A percentile compares a stretch with the other conserved stretches of the same genome.
Evolutionary conservation across 2,329 filamentous ascomycete genomes (phyloP).

Genomic region (Cephalotrichum gorgonifer): DNA sequence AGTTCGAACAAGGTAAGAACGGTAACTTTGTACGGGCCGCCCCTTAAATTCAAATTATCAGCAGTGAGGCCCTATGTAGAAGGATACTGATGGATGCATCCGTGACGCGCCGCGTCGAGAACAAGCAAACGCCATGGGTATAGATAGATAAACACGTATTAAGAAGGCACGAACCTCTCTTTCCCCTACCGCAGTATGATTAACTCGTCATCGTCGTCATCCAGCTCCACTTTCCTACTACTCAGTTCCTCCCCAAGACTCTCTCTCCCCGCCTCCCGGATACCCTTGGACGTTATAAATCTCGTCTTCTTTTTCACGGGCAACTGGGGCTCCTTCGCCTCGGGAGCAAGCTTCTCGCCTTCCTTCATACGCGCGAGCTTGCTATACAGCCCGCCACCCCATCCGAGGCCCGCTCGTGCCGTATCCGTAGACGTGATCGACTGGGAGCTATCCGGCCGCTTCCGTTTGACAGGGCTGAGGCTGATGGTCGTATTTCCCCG

Average conservation of each 20-base stretch:
- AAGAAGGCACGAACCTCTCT: not conserved
- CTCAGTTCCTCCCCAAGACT: conserved; percentile 49
- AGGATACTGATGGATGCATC: too few relatives aligned
- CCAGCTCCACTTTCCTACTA: conserved; percentile 21
- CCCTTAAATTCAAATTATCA: too few relatives aligned
- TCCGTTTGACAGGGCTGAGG: conserved; percentile 51
- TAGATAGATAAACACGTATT: too few relatives aligned
- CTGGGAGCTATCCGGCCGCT: conserved; percentile 41
- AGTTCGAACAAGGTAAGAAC: too few relatives aligned
- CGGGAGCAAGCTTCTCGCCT: conserved; percentile 36
- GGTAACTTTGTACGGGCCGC: too few relatives aligned
- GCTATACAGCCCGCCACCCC: conserved; percentile 43
- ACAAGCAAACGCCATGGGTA: too few relatives aligned
- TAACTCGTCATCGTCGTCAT: conserved; percentile 36
- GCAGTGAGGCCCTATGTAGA: too few relatives aligned
- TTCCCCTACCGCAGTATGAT: conserved; percentile 27
- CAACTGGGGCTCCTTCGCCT: conserved; percentile 19
- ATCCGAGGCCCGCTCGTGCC: conserved; percentile 32
- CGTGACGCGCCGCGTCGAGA: too few relatives aligned
- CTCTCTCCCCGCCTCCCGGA: conserved; percentile 65
- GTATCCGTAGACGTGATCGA: conserved; percentile 20
- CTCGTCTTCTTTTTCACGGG: conserved; percentile 63
- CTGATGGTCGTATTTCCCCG: conserved; percentile 32
- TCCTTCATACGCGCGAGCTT: conserved; percentile 54
- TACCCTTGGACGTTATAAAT: conserved; percentile 70